These are phyloP conservation scores for Coemansia sp. DNA, from an alignment of 192 early-diverging fungal species.

Conservation along the genomic window DNA sequence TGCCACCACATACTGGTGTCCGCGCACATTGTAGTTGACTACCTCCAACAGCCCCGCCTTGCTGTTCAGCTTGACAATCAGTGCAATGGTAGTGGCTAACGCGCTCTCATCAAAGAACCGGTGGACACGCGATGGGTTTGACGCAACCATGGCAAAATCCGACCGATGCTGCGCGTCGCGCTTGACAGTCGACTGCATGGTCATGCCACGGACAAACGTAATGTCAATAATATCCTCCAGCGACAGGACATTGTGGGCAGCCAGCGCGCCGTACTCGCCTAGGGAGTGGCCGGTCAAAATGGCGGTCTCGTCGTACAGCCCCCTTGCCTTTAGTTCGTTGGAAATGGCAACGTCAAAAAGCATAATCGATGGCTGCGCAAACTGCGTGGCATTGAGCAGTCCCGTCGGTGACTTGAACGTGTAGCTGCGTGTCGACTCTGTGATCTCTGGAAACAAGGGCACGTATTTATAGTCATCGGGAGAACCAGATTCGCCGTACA, in stretches of 20 bases:
- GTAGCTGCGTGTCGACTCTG: slow-evolving; percentile 62
- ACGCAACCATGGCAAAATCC: slow-evolving; percentile 92
- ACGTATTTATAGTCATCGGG: background rate
- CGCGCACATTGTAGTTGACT: slow-evolving; percentile 97
- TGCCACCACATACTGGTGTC: slow-evolving; percentile 94
- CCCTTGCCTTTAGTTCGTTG: slow-evolving; percentile 77
- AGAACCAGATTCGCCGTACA: background rate
- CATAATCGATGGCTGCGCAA: slow-evolving; percentile 90
- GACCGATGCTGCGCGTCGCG: slow-evolving; percentile 78
- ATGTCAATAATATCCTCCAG: slow-evolving; percentile 85
- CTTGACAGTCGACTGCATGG: slow-evolving; percentile 93
- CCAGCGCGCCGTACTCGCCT: slow-evolving; percentile 92
- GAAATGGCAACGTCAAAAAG: slow-evolving; percentile 83
- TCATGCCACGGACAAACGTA: slow-evolving; percentile 95
- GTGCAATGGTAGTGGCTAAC: slow-evolving; percentile 59
- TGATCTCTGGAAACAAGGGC: slow-evolving; percentile 85
- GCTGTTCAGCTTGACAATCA: slow-evolving; percentile 50
- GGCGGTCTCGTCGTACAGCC: slow-evolving; percentile 73
- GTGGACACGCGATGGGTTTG: slow-evolving; percentile 87
- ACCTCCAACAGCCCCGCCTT: slow-evolving; percentile 77
- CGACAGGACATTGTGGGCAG: slow-evolving; percentile 75
- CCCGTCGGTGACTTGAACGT: slow-evolving; percentile 84
- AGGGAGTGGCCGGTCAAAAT: slow-evolving; percentile 90
- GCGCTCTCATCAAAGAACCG: slow-evolving; percentile 71
- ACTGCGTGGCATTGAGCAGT: slow-evolving; percentile 90